Conservation (phyloP, 305 asterid genomes). For the Fraxinus dipetala region DNA sequence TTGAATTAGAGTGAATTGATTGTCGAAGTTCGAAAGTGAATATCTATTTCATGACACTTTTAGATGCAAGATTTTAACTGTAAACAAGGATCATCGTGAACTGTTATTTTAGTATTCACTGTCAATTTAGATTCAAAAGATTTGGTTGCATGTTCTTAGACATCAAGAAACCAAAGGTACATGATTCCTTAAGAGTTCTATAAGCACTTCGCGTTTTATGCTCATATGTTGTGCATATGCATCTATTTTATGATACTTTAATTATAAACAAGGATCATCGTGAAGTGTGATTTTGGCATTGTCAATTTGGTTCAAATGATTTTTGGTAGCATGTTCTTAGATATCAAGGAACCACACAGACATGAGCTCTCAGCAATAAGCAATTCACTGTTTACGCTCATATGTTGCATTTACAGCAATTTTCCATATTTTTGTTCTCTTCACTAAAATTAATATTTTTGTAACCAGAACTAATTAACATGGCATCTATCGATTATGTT, state of each 20-base stretch:
- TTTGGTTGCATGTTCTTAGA: neutral
- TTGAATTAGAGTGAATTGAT: neutral
- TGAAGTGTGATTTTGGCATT: neutral
- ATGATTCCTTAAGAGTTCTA: neutral
- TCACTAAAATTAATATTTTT: slow-evolving; percentile 7
- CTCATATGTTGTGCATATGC: neutral
- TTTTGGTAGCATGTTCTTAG: neutral
- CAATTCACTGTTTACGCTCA: neutral
- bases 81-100: slow-evolving; percentile 1
- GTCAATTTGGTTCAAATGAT: neutral
- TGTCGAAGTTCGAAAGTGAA: slow-evolving; percentile 6
- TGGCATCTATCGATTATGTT: neutral
- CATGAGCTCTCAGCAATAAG: neutral
- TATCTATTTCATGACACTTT: neutral
- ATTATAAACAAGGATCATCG: slow-evolving; percentile 1
- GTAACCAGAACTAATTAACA: neutral
- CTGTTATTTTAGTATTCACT: slow-evolving; percentile 2
- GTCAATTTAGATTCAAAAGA: neutral
- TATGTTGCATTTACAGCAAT: neutral
- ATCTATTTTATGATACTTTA: neutral
- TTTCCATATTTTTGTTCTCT: neutral
- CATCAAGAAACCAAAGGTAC: neutral
- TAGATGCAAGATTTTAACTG: neutral
- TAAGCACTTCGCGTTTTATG: neutral
- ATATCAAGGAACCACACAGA: neutral